Percentiles rank a stretch among this genome's conserved stretches.
Conservation (phyloP, 202 grass and related monocot species). For the Saccharum hybrid region DNA sequence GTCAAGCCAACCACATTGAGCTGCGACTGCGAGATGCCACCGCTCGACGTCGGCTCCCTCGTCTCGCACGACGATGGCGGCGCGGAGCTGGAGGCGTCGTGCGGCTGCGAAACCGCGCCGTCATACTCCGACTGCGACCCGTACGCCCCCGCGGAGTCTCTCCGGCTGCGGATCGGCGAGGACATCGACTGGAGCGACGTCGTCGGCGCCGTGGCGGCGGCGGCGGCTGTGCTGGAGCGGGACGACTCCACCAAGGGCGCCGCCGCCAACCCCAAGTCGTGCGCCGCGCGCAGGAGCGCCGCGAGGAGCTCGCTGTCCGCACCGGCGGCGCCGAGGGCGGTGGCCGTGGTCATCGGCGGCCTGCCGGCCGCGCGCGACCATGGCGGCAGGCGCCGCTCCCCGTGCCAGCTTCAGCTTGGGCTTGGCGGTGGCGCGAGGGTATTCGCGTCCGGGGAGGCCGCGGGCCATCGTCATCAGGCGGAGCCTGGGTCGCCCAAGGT, state of each 20-base stretch:
- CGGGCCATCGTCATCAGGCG: not conserved
- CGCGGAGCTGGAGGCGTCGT: not conserved
- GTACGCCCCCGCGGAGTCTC: conserved; percentile 57
- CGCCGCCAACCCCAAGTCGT: conserved; percentile 69
- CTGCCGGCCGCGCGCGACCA: conserved; percentile 34
- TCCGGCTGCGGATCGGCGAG: conserved; percentile 49
- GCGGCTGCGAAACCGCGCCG: too few species aligned
- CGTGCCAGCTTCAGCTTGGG: not conserved
- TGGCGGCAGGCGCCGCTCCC: not conserved
- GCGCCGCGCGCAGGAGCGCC: conserved; percentile 34
- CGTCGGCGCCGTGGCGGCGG: not conserved
- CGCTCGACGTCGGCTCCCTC: conserved; percentile 19
- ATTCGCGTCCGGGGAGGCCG: conserved; percentile 54
- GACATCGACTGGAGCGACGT: conserved; percentile 69
- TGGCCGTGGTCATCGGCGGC: conserved; percentile 50
- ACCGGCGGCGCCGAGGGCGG: conserved; percentile 30
- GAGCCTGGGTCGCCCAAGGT: conserved; percentile 83
- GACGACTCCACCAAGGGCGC: conserved; percentile 73
- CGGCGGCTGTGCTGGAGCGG: conserved; percentile 55
- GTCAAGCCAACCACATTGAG: not conserved
- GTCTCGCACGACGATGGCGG: not conserved
- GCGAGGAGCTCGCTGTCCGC: not conserved
- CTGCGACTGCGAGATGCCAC: conserved; percentile 6
- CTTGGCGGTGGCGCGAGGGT: conserved; percentile 47
- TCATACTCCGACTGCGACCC: not conserved